Base-by-base conservation (phyloP, 1,139 yeast genomes). In the Magnusiomyces suaveolens region DNA sequence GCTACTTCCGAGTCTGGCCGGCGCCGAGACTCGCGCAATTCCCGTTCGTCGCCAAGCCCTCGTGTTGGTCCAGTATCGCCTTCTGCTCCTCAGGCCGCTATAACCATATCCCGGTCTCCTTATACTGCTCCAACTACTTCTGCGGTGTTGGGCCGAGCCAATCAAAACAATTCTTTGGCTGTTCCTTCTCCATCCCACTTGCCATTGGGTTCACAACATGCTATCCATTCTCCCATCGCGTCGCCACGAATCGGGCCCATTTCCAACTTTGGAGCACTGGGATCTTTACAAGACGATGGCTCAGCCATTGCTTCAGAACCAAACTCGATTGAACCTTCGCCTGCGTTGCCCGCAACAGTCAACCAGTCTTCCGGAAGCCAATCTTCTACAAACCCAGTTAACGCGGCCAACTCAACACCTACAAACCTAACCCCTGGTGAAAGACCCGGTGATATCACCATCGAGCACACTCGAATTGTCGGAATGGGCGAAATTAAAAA, bases 401-500 rank as follows among this genome's bases (percentile, higher is more conserved):
- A n/a, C n/a, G n/a, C n/a, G n/a, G n/a, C n/a, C n/a, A n/a, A n/a
- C n/a, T n/a, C n/a, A n/a, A n/a, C n/a, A n/a, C n/a, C n/a, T n/a
- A n/a, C n/a, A n/a, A n/a, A n/a, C n/a, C n/a, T n/a, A n/a, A n/a
- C n/a, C 4, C 41, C 61, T 0, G 60, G 62, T 2, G 54, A 44
- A 23, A 44, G 47, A 44, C 29, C 29, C 3, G 47, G 33, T 4
- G 25, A 50, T 57, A 24, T 23, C 64, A 84, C 16, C 61, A 70
- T 83, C 4, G 94, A 88, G 64, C 96, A 88, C 63, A 76, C 79
- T 0, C 75, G 92, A 48, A 80, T 87, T 1, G 75, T 92, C 14
- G 79, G 84, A 16, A 79, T 82, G 54, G 96, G 96, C 4, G 95
- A 87, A 57, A 70, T 88, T 64, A 87, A 85, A 66, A 76, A 80